Evolutionary conservation across 768 basidiomycete species (phyloP).

Genomic region (Lactarius psammicola): DNA sequence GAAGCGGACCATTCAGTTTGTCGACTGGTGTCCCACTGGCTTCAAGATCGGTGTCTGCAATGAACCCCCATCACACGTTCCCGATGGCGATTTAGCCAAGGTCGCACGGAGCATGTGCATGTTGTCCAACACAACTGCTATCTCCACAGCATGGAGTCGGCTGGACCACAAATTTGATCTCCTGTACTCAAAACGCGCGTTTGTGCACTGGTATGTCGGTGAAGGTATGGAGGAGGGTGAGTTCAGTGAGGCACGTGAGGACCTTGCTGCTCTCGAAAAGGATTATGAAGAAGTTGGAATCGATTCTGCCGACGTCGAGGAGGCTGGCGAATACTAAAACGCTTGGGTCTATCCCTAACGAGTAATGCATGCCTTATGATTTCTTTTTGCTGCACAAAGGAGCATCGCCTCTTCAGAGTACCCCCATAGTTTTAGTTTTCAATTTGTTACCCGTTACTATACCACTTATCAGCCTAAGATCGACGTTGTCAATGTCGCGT

Average conservation of each 20-base stretch:
- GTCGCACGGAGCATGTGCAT: conserved; percentile 75
- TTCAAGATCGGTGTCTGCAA: conserved; percentile 81
- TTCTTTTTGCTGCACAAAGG: conserved; percentile 34
- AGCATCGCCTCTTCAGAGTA: conserved; percentile 32
- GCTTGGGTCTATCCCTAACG: conserved; percentile 5
- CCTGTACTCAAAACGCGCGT: conserved; percentile 62
- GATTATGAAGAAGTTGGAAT: conserved; percentile 86
- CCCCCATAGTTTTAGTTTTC: conserved; percentile 16
- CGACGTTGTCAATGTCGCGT: conserved; percentile 7
- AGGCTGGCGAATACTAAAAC: conserved; percentile 47
- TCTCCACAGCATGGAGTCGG: conserved; percentile 72
- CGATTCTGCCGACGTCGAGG: conserved; percentile 50
- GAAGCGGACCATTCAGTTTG: conserved; percentile 75
- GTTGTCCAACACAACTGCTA: conserved; percentile 73
- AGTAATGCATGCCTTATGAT: conserved; percentile 17
- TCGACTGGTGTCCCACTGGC: conserved; percentile 78
- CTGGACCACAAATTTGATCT: conserved; percentile 80
- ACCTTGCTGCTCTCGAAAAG: conserved; percentile 99
- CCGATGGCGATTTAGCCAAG: conserved; percentile 74
- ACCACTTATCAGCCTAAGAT: conserved; percentile 15
- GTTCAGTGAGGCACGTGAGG: conserved; percentile 98
- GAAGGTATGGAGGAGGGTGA: conserved; percentile 91
- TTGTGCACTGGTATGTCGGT: conserved; percentile 66
- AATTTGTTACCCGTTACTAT: conserved; percentile 10
- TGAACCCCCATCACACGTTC: conserved; percentile 71